phyloP scores from a whole-genome alignment of 73 alveolate genomes.

The Tetrahymena borealis region DNA sequence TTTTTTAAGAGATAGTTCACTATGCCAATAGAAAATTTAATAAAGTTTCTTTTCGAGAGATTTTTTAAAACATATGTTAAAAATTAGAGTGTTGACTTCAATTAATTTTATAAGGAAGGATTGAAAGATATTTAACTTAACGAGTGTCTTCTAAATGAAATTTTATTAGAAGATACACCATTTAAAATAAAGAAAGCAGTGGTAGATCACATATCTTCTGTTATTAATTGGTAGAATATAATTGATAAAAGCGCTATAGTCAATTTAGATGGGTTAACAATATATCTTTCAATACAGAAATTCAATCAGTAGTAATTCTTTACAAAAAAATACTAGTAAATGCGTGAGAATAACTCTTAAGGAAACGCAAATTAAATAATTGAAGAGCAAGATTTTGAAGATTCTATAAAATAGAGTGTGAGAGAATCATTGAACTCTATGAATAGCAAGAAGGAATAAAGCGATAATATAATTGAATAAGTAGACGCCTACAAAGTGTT shows the following conservation, averaged over 20 bases:
- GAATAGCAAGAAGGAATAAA: not conserved
- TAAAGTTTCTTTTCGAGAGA: not conserved
- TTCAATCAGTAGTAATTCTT: not conserved
- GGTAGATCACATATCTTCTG: not conserved
- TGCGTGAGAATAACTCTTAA: not conserved
- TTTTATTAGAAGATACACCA: not conserved
- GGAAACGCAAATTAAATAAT: not conserved
- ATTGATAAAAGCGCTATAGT: not conserved
- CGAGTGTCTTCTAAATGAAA: not conserved
- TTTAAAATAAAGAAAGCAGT: not conserved
- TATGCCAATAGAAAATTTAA: not conserved
- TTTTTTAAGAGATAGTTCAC: not conserved
- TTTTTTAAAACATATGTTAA: not conserved
- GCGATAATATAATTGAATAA: not conserved
- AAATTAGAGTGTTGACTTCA: not conserved
- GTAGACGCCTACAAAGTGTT: not conserved
- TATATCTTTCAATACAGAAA: not conserved
- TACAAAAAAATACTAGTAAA: not conserved
- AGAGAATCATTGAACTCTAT: not conserved
- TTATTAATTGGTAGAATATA: not conserved
- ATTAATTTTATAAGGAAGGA: not conserved
- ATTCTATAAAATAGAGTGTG: not conserved
- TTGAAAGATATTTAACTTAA: not conserved
- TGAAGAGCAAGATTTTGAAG: not conserved
- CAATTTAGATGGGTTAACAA: not conserved